A percentile compares a stretch with the other conserved stretches of the same genome.
Conservation (phyloP, 2,329 filamentous ascomycete species). For the Eutypa lata region DNA sequence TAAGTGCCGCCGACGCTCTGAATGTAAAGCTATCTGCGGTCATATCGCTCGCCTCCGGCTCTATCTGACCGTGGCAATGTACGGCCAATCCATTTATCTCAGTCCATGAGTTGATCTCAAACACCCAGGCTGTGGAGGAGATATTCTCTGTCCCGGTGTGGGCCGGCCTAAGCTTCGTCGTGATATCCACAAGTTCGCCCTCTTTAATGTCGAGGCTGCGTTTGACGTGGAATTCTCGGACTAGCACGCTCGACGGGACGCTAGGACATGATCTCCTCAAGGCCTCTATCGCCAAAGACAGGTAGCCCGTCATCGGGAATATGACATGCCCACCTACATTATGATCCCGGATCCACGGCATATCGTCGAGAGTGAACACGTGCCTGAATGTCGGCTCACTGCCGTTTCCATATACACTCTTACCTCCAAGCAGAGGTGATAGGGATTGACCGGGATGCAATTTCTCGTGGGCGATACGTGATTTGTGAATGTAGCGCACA, state of each 20-base stretch:
- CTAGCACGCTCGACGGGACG: slow-evolving; percentile 2
- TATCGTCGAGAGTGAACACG: slow-evolving; percentile 31
- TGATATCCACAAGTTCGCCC: slow-evolving; percentile 23
- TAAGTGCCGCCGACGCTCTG: slow-evolving; percentile 5
- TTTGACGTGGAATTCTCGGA: slow-evolving; percentile 11
- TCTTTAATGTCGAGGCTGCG: slow-evolving; percentile 24
- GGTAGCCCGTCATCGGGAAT: slow-evolving; percentile 14
- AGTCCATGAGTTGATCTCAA: slow-evolving; percentile 21
- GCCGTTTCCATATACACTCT: slow-evolving; percentile 8
- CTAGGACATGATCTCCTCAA: slow-evolving; percentile 1
- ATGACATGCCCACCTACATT: slow-evolving; percentile 26
- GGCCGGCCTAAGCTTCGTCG: slow-evolving; percentile 20
- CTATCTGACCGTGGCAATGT: slow-evolving; percentile 20
- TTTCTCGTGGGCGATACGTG: slow-evolving; percentile 7
- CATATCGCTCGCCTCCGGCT: slow-evolving; percentile 13
- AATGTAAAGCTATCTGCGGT: slow-evolving; percentile 15
- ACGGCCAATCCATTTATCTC: slow-evolving; percentile 17
- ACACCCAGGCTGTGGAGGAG: slow-evolving; percentile 14
- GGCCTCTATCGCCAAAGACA: slow-evolving; percentile 10
- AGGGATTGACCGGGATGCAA: slow-evolving; percentile 5
- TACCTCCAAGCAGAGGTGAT: slow-evolving; percentile 11
- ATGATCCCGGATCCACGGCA: slow-evolving; percentile 46
- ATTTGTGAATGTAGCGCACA: slow-evolving; percentile 1
- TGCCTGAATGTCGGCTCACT: slow-evolving; percentile 33
- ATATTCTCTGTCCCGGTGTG: slow-evolving; percentile 10